phyloP scores from a whole-genome alignment of 1,139 yeast species.

The Diutina neorugosa region DNA sequence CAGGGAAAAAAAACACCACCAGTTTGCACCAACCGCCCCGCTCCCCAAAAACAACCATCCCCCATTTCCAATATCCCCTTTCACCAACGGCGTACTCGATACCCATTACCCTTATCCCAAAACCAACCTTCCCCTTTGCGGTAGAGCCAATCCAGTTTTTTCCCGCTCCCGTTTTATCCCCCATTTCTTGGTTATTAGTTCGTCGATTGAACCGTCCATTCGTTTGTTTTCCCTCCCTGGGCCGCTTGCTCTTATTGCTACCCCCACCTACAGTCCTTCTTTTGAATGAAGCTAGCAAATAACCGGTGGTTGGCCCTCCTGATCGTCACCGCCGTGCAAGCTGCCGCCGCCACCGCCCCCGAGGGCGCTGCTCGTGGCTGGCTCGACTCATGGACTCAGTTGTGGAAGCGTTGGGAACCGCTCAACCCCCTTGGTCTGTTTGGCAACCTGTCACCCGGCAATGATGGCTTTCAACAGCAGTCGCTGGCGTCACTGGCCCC shows the following conservation, averaged over 20 bases:
- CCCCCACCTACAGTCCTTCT: neutral
- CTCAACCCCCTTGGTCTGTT: neutral
- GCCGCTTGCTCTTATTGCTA: no score
- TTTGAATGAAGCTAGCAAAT: neutral
- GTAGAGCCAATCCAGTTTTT: neutral
- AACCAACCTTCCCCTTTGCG: neutral
- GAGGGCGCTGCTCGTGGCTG: neutral
- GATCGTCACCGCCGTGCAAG: neutral
- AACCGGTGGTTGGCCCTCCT: neutral
- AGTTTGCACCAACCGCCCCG: neutral
- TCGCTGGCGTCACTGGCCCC: no score
- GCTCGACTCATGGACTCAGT: neutral
- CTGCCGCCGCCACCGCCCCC: constrained; percentile 1
- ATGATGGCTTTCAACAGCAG: neutral
- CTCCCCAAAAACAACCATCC: neutral
- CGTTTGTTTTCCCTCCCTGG: neutral
- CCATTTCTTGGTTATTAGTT: neutral
- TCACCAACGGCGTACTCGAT: neutral
- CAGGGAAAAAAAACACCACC: neutral
- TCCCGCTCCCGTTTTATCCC: neutral
- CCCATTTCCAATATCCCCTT: neutral
- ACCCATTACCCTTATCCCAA: neutral
- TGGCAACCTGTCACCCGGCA: neutral
- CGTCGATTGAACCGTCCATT: neutral
- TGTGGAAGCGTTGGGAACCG: neutral